Base-by-base conservation (phyloP, 2,329 filamentous ascomycete species). In the Pestalotiopsis sp. region DNA sequence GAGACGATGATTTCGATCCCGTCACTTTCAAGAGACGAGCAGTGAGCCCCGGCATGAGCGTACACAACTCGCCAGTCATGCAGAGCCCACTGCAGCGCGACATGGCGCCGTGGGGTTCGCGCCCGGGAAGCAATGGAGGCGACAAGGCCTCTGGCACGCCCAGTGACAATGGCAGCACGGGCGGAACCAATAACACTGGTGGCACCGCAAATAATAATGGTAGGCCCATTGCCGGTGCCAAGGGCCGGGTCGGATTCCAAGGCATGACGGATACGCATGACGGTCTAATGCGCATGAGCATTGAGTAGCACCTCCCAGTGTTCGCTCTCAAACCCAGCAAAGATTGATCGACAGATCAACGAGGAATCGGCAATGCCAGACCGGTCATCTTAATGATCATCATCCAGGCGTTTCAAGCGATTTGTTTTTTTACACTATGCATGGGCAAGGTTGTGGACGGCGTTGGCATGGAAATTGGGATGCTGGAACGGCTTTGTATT, bases 221-320 rank as follows among this genome's bases (percentile, higher is more conserved):
- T 82, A 86, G 86, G 68, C 84, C 87, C 12, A 79, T 83, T 73
- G 83, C 85, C 73, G 75, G 83, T 65, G 83, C 86, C 73, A 87
- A 86, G 78, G 91, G 84, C 71, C 81, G 93, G 41, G 85, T 97
- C 14, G 94, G 94, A 9, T 87, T 97, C 73, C 95, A 98, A 80
- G 94, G 95, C 1, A 98, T 98, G 95, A 92, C 89, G 20, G 95
- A 98, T 80, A 95, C 95, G n/a, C 94, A 94, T 78, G 95, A 98
- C 79, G 93, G 94, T 1, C 86, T 98, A 72, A 97, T 97, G 92
- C 94, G 95, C 75, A 96, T 98, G 93, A 97, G 93, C 80, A 97
- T 98, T 76, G 95, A 98, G 79, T 97, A 83, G 81, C 7, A 40
- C 9, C 7, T 36, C 9, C 17, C n/a, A 20, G 36, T 36, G n/a